Base-by-base conservation (phyloP, 2,329 filamentous ascomycete species). In the Apiospora phragmitis region DNA sequence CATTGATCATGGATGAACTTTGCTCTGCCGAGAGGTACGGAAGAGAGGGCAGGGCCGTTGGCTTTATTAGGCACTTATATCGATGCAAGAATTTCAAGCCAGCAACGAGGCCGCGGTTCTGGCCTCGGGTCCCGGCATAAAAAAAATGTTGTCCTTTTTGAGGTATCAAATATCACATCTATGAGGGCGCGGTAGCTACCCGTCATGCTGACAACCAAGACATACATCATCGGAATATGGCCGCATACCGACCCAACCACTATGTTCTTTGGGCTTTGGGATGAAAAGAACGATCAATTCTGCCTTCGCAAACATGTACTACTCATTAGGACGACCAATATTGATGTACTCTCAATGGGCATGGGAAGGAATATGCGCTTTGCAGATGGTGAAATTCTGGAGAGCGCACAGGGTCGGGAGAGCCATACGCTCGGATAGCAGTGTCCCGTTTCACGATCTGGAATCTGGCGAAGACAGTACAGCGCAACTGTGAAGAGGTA, bases 91-190 rank as follows among this genome's bases (percentile, higher is more conserved):
- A 62, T 4, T 35, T 11, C 29, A 62, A 12, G 21, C 7, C 55
- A 62, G 38, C 55, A n/a, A 38, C 35, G 42, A 43, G 42, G 16
- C 4, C 42, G 11, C 38, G 38, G 38, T 41, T 41, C 29, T 59
- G 51, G 51, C 51, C 51, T 4, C 51, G 29, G 51, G 51, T 32
- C 18, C 51, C 51, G 51, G 51, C 51, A 59, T 59, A 21, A 11
- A 41, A 12, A 35, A 41, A 12, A 35, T 21, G 51, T 21, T 32
- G 51, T 35, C 29, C 29, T 59, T 32, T 29, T 21, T 35, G 51
- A 59, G 29, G 35, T 35, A 32, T 59, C 51, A 59, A 59, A 59
- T 59, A 59, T 59, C 51, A 59, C 51, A 59, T 59, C 51, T 59
- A 35, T 32, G 51, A 59, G 51, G 32, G 29, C 9, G 55, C 29